These are phyloP conservation scores for Daucus carota DNA, from an alignment of 129 eudicot species.

Conservation along the genomic window DNA sequence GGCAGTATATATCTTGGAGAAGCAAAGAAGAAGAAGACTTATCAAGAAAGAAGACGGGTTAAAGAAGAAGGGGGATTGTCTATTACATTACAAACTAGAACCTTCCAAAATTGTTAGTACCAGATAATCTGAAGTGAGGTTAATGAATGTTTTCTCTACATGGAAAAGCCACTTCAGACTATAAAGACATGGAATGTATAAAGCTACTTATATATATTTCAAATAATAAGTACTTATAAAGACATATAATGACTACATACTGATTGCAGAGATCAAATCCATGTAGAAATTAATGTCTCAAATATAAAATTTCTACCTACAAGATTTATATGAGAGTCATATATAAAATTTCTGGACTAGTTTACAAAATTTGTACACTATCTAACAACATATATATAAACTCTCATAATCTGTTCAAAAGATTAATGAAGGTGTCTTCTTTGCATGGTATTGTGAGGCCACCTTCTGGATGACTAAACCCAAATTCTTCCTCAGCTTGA, in stretches of 20 bases:
- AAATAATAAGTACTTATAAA: too few species aligned
- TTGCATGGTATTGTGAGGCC: background rate
- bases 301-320: background rate
- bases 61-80: too few species aligned
- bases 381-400: background rate
- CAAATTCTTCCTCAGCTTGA: background rate
- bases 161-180: too few species aligned
- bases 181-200: too few species aligned
- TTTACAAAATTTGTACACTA: background rate
- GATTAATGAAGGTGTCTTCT: background rate
- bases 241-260: too few species aligned
- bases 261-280: too few species aligned
- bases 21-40: background rate
- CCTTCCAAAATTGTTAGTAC: too few species aligned
- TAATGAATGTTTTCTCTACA: too few species aligned
- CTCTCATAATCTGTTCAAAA: background rate
- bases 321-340: background rate
- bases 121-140: too few species aligned
- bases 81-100: too few species aligned
- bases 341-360: background rate
- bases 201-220: too few species aligned
- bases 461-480: background rate
- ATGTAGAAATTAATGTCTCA: background rate
- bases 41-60: too few species aligned
- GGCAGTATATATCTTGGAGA: background rate